phyloP scores from a whole-genome alignment of 2,329 filamentous ascomycete genomes.

The Cladosporium sp. region DNA sequence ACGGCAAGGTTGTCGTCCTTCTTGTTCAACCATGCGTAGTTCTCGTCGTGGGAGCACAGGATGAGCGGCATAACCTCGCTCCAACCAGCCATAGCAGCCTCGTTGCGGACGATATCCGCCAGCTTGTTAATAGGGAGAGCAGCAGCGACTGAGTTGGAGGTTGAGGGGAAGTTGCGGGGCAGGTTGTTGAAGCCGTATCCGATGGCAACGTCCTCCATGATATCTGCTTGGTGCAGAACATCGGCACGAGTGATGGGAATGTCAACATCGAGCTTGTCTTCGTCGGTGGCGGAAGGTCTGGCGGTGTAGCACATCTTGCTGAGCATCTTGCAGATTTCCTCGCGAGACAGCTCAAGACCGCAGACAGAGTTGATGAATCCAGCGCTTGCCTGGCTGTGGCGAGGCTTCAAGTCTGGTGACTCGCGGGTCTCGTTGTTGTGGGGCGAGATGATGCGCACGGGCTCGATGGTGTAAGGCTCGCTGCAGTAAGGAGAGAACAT shows the following conservation, averaged over 20 bases:
- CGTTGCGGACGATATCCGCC: constrained; percentile 79
- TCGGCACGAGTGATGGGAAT: constrained; percentile 89
- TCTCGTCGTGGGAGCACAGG: constrained; percentile 95
- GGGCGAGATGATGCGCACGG: constrained; percentile 83
- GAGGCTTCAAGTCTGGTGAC: constrained; percentile 73
- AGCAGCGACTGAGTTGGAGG: constrained; percentile 78
- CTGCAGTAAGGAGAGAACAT: constrained; percentile 95
- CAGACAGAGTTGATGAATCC: constrained; percentile 93
- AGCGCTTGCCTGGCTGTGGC: constrained; percentile 74
- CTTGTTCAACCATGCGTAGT: constrained; percentile 91
- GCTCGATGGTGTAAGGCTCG: constrained; percentile 88
- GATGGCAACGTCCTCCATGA: constrained; percentile 98
- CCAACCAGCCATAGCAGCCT: constrained; percentile 93
- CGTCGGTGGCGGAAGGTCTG: constrained; percentile 63
- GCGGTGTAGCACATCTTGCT: constrained; percentile 86
- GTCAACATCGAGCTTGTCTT: constrained; percentile 67
- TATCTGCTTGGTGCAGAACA: constrained; percentile 91
- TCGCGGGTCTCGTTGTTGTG: constrained; percentile 82
- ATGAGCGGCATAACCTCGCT: constrained; percentile 93
- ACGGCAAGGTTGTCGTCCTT: constrained; percentile 80
- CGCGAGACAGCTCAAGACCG: constrained; percentile 69
- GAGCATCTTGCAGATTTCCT: constrained; percentile 72
- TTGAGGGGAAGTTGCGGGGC: constrained; percentile 78
- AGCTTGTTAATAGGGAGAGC: constrained; percentile 93
- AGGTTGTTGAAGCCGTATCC: constrained; percentile 97